Evolutionary conservation across 116 monocot genomes (phyloP).

Genomic region (Zostera marina): DNA sequence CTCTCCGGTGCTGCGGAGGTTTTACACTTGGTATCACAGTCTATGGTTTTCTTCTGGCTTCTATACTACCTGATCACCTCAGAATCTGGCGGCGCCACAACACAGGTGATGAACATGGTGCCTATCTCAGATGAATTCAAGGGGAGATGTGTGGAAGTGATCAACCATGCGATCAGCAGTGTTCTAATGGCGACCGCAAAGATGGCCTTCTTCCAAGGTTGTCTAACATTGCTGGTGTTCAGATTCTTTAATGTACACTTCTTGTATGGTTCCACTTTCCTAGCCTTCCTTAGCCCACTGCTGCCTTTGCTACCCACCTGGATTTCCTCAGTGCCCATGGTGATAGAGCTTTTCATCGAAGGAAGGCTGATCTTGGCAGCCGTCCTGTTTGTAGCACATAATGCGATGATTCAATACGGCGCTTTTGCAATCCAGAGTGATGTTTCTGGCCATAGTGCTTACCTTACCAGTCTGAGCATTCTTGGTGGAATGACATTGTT

Average conservation of each 20-base stretch:
- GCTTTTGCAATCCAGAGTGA: constrained; percentile 32
- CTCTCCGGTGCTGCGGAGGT: constrained; percentile 53
- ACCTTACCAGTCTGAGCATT: constrained; percentile 61
- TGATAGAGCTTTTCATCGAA: constrained; percentile 32
- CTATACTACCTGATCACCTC: constrained; percentile 57
- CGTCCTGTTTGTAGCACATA: constrained; percentile 22
- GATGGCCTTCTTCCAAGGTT: constrained; percentile 49
- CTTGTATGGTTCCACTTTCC: constrained; percentile 41
- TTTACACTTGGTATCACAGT: constrained; percentile 45
- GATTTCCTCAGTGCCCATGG: constrained; percentile 40
- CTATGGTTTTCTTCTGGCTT: constrained; percentile 53
- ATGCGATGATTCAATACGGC: constrained; percentile 49
- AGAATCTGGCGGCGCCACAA: constrained; percentile 44
- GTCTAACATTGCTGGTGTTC: constrained; percentile 50
- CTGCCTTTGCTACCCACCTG: constrained; percentile 43
- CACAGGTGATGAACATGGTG: constrained; percentile 38
- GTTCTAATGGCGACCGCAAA: constrained; percentile 49
- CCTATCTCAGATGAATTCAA: constrained; percentile 32
- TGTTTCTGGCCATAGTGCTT: constrained; percentile 42
- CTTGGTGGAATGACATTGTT: constrained; percentile 53
- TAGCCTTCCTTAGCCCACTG: constrained; percentile 36
- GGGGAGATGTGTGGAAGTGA: constrained; percentile 36
- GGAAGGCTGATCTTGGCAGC: constrained; percentile 31
- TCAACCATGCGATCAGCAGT: constrained; percentile 50
- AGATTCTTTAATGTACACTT: constrained; percentile 46